Evolutionary conservation across 2,329 filamentous ascomycete species (phyloP), one percentile per base, ranked within the genome.

Genomic region (Aspergillus ruber): DNA sequence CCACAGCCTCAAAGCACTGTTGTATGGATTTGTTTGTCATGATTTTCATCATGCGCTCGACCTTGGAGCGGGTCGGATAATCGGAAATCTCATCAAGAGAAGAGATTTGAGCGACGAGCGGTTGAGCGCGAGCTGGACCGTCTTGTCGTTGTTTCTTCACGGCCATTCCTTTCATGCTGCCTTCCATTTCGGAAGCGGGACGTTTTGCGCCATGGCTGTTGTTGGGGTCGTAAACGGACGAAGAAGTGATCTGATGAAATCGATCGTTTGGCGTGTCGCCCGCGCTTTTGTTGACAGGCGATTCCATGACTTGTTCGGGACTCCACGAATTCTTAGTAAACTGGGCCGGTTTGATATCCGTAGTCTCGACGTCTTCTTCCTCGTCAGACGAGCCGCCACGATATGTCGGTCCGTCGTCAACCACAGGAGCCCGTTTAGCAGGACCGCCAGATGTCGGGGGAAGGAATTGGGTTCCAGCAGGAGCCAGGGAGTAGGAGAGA

Each of bases 401-500:
- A 43, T 83, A 78, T 2, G 75, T 73, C 2, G 80, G 79, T 3
- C 73, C 75, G 39, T 79, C 77, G 44, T 81, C 72, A 21, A 76
- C 57, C 46, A 66, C 63, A 35, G 69, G 63, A 42, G 63, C 56
- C 57, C 65, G 58, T 50, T 68, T 68, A 41, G 65, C 58, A 40
- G 76, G 71, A 18, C 68, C 64, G 13, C 64, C 61, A 42, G 66
- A 63, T 2, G 67, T 57, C 42, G 73, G 77, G 35, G 80, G 74
- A 53, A 80, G 78, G 59, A 86, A 91, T 8, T 76, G 67, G 0
- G 89, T 94, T 6, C 89, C 86, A 41, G 83, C 79, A 23, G 89
- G 87, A 32, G 88, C 86, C 74, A 94, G 85, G 40, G 81, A 70
- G 52, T 75, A 82, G 18, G 78, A 80, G 39, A 85, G 60, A 27